Evolutionary conservation across 441 rosid species (phyloP), one percentile per base, ranked within the genome.

Genomic region (Kokia cookei): DNA sequence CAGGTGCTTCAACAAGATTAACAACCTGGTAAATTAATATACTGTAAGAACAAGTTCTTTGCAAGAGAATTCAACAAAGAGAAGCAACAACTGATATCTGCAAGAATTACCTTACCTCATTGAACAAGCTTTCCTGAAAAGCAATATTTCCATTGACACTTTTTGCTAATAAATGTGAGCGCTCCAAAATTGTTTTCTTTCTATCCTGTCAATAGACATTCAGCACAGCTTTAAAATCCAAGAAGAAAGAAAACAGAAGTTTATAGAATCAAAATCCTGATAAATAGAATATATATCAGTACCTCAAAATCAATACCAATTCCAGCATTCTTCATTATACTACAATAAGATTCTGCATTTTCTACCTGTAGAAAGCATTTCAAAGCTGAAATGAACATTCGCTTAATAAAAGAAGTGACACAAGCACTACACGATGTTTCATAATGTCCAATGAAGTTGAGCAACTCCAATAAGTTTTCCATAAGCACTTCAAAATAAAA

Each of bases 1-100:
- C 84, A 57, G 98, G 98, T 65, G 96, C 97, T 84, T 96, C 99
- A 32, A 96, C 92, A 74, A 96, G 99, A 90, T 96, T 93, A 77
- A 88, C 91, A 81, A 93, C 98, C 99, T 96, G 79, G 78, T 76
- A 79, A 50, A 81, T 70, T 57, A 72, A 55, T 40, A 76, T 24
- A 71, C 22, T 60, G 72, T 51, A 78, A 27, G 51, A 35, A 59
- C 65, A 19, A 29, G 24, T 62, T 32, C 68, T 73, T 43, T 8
- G 27, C 48, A 24, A 65, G 48, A 51, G 27, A 80, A 76, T 68
- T 79, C 72, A 79, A 70, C 53, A 80, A 62, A 58, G 63, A 67
- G 54, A 62, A 74, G 55, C 47, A 73, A 29, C 22, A 60, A 24
- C 2, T 45, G 54, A 26, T n/a, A 58, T 7, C 58, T 24, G 73